phyloP scores from a whole-genome alignment of 805 yeast genomes.

The Lachancea meyersii region DNA sequence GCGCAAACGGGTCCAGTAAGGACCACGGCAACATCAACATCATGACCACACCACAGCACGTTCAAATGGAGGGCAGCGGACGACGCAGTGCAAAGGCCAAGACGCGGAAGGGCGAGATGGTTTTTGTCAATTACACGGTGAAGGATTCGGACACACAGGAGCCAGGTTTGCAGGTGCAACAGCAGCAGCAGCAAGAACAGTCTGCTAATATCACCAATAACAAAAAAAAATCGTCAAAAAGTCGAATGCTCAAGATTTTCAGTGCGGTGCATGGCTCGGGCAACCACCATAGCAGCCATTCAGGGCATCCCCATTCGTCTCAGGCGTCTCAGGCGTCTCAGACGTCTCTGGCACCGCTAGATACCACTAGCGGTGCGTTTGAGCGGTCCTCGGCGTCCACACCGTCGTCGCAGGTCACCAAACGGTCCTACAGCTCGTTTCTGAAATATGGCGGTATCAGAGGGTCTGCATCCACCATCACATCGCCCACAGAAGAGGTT shows the following conservation, averaged over 20 bases:
- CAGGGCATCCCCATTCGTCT: too few species aligned
- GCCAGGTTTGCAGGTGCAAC: not conserved
- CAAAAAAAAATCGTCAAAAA: slow-evolving; percentile 25
- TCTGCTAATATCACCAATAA: too few species aligned
- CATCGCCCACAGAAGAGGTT: slow-evolving; percentile 15
- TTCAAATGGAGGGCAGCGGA: slow-evolving; percentile 19
- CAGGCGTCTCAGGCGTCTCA: not conserved
- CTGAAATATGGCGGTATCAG: slow-evolving; percentile 18
- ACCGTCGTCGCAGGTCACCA: slow-evolving; percentile 12
- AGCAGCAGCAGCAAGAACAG: not conserved
- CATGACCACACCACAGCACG: slow-evolving; percentile 28
- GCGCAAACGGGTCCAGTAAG: not conserved
- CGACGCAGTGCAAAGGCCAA: slow-evolving; percentile 14
- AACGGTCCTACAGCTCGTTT: slow-evolving; percentile 22
- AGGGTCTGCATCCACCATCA: slow-evolving; percentile 7
- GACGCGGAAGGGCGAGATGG: slow-evolving; percentile 27
- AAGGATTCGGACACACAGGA: slow-evolving; percentile 18
- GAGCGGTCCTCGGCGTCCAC: slow-evolving; percentile 6
- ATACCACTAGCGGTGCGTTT: not conserved
- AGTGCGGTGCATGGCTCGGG: slow-evolving; percentile 6
- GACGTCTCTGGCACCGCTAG: not conserved
- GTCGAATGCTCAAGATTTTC: slow-evolving; percentile 30
- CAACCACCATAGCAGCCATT: too few species aligned
- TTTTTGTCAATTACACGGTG: slow-evolving; percentile 32
- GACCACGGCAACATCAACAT: slow-evolving; percentile 13